Percentiles rank a stretch among this genome's conserved stretches.
These are phyloP conservation scores for Gastrolobium villosum DNA, from an alignment of 306 rosid genomes.

Conservation along the genomic window DNA sequence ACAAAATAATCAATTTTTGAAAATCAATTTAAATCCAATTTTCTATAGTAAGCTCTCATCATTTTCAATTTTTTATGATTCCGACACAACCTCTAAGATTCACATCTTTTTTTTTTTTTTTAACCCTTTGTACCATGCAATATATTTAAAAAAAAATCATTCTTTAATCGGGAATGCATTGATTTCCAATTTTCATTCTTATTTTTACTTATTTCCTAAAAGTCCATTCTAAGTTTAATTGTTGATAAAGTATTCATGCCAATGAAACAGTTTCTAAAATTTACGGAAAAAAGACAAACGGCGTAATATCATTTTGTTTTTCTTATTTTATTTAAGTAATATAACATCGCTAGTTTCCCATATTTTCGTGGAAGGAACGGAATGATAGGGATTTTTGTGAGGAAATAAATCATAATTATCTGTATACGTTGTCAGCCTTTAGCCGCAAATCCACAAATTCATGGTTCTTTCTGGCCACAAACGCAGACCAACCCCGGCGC, in stretches of 20 bases:
- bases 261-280: neutral
- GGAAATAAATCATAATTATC: slow-evolving; percentile 33
- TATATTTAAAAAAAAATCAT: no score
- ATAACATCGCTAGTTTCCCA: neutral
- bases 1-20: no score
- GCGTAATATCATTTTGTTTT: neutral
- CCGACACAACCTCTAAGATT: no score
- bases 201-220: neutral
- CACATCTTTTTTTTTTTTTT: no score
- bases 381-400: neutral
- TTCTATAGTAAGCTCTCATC: no score
- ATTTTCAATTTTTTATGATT: no score
- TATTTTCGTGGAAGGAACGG: slow-evolving; percentile 30
- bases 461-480: slow-evolving; percentile 65
- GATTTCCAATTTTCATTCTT: neutral
- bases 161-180: no score
- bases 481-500: slow-evolving; percentile 45
- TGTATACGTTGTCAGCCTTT: slow-evolving; percentile 38
- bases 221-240: no score
- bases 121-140: no score
- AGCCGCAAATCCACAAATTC: slow-evolving; percentile 45
- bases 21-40: no score
- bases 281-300: slow-evolving; percentile 25
- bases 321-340: neutral
- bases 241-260: neutral